These are phyloP conservation scores for Claviceps paspali DNA, from an alignment of 2,329 filamentous ascomycete species.

Conservation along the genomic window DNA sequence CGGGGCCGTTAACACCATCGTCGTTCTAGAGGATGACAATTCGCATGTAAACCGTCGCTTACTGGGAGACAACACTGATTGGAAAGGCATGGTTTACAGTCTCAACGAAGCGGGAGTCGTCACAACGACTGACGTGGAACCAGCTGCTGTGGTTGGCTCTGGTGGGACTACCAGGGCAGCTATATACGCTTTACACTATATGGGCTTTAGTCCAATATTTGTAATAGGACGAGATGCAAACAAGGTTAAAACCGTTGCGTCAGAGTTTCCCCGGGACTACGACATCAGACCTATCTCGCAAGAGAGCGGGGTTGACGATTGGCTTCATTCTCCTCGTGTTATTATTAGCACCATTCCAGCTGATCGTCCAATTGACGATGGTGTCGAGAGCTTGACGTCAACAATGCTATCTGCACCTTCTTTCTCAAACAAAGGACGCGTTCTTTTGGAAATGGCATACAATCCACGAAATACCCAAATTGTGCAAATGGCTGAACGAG, in stretches of 20 bases:
- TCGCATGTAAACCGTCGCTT: constrained; percentile 36
- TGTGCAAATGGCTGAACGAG: constrained; percentile 67
- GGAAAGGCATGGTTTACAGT: constrained; percentile 76
- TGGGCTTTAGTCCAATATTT: constrained; percentile 77
- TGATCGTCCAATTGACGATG: constrained; percentile 63
- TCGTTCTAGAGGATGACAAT: constrained; percentile 32
- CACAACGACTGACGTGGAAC: constrained; percentile 16
- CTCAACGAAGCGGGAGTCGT: constrained; percentile 53
- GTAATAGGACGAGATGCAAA: constrained; percentile 61
- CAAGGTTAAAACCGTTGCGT: constrained; percentile 52
- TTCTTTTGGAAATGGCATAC: constrained; percentile 92
- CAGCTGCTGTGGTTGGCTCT: constrained; percentile 73
- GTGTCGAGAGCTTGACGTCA: constrained; percentile 49
- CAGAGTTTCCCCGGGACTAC: constrained; percentile 60
- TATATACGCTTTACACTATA: constrained; percentile 70
- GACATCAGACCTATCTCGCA: constrained; percentile 47
- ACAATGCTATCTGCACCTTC: constrained; percentile 29
- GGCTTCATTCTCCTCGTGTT: constrained; percentile 41
- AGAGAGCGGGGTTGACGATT: constrained; percentile 30
- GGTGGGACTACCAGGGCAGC: constrained; percentile 87
- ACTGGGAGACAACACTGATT: constrained; percentile 88
- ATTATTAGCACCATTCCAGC: constrained; percentile 86
- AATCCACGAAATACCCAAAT: constrained; percentile 71
- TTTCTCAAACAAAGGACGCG: constrained; percentile 25
- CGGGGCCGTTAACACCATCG: constrained; percentile 88